These are phyloP conservation scores for Calonectria pseudoreteaudii DNA, from an alignment of 2,329 filamentous ascomycete genomes.

Conservation along the genomic window DNA sequence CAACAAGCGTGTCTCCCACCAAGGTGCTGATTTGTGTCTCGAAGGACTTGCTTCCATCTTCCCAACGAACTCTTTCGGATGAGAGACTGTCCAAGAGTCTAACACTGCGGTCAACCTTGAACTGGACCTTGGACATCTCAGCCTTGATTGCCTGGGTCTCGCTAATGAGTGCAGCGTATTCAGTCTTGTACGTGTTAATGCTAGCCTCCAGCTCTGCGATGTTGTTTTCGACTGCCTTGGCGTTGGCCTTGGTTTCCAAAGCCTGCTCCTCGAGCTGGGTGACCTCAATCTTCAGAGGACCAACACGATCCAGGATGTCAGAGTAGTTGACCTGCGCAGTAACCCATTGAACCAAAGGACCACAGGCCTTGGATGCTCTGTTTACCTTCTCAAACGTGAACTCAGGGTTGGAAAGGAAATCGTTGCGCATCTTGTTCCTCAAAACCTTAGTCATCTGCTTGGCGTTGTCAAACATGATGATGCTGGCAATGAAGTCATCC, in stretches of 20 bases:
- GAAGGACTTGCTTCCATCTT: slow-evolving; percentile 97
- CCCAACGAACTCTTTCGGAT: slow-evolving; percentile 93
- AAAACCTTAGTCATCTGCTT: slow-evolving; percentile 89
- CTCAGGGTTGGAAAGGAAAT: slow-evolving; percentile 91
- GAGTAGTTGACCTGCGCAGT: slow-evolving; percentile 97
- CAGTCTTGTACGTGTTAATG: slow-evolving; percentile 94
- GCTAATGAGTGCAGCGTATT: slow-evolving; percentile 95
- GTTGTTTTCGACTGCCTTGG: slow-evolving; percentile 89
- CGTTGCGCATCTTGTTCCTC: slow-evolving; percentile 89
- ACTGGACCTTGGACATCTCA: slow-evolving; percentile 96
- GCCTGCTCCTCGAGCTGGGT: slow-evolving; percentile 87
- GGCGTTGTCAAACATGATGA: slow-evolving; percentile 97
- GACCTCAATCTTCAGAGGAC: slow-evolving; percentile 92
- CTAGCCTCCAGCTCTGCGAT: slow-evolving; percentile 87
- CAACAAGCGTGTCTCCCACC: slow-evolving; percentile 93
- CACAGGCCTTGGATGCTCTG: slow-evolving; percentile 95
- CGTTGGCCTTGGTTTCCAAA: slow-evolving; percentile 91
- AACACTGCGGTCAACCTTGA: slow-evolving; percentile 97
- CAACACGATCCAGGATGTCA: slow-evolving; percentile 95
- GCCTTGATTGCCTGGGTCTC: slow-evolving; percentile 97
- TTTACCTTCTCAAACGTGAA: slow-evolving; percentile 98
- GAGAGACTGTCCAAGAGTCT: slow-evolving; percentile 94
- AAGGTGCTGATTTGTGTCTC: slow-evolving; percentile 98
- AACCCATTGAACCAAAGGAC: slow-evolving; percentile 97
- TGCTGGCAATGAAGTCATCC: slow-evolving; percentile 98